Evolutionary conservation across 768 basidiomycete genomes (phyloP), one percentile per base, ranked within the genome.

Genomic region (Tricholoma bakamatsutake): DNA sequence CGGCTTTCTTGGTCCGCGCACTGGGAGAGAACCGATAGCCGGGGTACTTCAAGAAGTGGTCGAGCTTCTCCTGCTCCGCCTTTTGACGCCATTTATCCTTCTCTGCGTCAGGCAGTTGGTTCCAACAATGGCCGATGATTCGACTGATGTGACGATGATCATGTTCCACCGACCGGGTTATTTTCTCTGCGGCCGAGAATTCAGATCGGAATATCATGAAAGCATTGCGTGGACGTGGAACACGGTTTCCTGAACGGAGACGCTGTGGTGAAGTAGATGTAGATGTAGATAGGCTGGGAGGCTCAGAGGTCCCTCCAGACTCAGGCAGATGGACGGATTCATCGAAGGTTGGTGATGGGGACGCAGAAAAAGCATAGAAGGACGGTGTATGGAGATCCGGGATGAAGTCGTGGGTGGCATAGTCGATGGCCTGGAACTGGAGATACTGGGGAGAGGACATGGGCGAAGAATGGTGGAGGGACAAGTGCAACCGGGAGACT

Each of bases 211-310:
- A 85, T 65, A 85, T 77, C 75, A 85, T 90, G 76, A 93, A 95
- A 9, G 90, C 86, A 64, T 94, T 95, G 54, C 87, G 79, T 1
- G 92, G 92, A 12, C 91, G 84, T 31, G 83, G 84, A 35, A 92
- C 80, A 65, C 84, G 84, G 34, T 74, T 75, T 9, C 71, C 69
- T 56, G 72, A 71, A 60, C 74, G 61, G 50, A 63, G 46, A n/a
- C 59, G 61, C 27, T 54, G 46, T 34, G 53, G 54, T 13, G 59
- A 47, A 21, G 54, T 62, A 37, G 61, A 61, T 28, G 64, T 55
- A 21, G 65, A 56, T 27, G 64, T 17, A 34, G n/a, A n/a, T n/a
- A n/a, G n/a, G n/a, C 45, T 34, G 7, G 53, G 27, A 10, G 51
- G 43, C 21, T 35, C 31, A 10, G 48, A 37, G 6, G 31, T 50